These are phyloP conservation scores for Penicillium sp. DNA, from an alignment of 2,329 filamentous ascomycete genomes.

Conservation along the genomic window DNA sequence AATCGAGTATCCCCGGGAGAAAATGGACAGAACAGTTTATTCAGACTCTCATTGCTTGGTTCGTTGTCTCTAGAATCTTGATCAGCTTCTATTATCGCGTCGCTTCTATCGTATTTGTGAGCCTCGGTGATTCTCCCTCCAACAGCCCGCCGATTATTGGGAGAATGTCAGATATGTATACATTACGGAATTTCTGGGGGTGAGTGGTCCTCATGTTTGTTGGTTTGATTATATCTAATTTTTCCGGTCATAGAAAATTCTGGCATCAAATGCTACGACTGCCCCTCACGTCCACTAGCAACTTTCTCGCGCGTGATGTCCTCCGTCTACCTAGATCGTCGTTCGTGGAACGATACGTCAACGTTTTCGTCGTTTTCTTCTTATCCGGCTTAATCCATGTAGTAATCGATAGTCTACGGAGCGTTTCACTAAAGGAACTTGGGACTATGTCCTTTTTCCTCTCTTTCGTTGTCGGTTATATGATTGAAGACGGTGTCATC, in stretches of 20 bases:
- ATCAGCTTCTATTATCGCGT: conserved; percentile 23
- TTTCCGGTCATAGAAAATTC: conserved; percentile 21
- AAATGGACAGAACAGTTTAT: conserved; percentile 13
- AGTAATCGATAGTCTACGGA: conserved; percentile 13
- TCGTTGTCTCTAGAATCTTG: conserved; percentile 15
- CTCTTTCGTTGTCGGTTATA: conserved; percentile 22
- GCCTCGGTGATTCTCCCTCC: conserved; percentile 9
- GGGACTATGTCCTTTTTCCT: conserved; percentile 26
- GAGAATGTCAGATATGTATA: conserved; percentile 24
- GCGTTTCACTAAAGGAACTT: conserved; percentile 14
- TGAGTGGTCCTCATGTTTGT: conserved; percentile 9
- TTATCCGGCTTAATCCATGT: conserved; percentile 29
- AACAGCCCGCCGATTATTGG: conserved; percentile 28
- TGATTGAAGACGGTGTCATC: conserved; percentile 31
- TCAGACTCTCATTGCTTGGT: conserved; percentile 12
- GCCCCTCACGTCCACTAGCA: conserved; percentile 20
- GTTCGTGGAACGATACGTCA: conserved; percentile 26
- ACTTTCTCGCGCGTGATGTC: conserved; percentile 19
- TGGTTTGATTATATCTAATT: not conserved
- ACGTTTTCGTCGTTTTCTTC: conserved; percentile 29
- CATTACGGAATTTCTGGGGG: conserved; percentile 30
- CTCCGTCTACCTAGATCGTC: conserved; percentile 20
- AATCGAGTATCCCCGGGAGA: conserved; percentile 9
- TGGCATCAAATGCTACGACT: conserved; percentile 32
- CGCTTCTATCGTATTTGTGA: conserved; percentile 21